Base-by-base conservation (phyloP, 2,329 filamentous ascomycete species). In the Zarea fungicola region DNA sequence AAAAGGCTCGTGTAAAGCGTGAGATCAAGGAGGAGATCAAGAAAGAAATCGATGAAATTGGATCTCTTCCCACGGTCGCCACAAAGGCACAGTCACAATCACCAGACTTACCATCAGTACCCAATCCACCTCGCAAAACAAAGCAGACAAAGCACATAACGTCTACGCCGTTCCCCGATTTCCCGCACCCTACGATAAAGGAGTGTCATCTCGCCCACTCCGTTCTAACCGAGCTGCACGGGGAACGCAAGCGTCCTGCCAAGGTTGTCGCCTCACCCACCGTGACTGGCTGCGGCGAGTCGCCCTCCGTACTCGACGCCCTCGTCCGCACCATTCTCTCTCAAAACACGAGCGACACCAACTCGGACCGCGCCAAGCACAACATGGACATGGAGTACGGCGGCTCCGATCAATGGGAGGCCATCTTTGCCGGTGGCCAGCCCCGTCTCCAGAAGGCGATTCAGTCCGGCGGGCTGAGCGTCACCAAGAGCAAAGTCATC, bases 401-500 rank as follows among this genome's bases (percentile, higher is more conserved):
- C 16, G 59, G 65, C 26, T 69, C 65, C 55, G 69, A 72, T 51
- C 58, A 61, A 23, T 76, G 73, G 73, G 66, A 63, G 0, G 63
- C 58, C 31, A 70, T 76, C 43, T 69, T 59, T 5, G 52, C 52
- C 2, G 72, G 71, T 29, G 70, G 73, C 0, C 61, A 62, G 35
- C 53, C 60, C 13, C 66, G 64, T 54, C 62, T 76, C 6, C 65
- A 72, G 52, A 72, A 81, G 56, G 80, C 86, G 0, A 90, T 91
- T 59, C 81, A 81, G 62, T 74, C 74, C 21, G 88, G 87, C 25
- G 88, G 88, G 0, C 70, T 92, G 1, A 84, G 82, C 13, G 77
- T 78, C 29, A 73, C 80, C n/a, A 93, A 92, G 65, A 86, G 81
- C 59, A 83, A 78, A 50, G 80, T 83, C 56, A 87, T 92, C 56